Evolutionary conservation across 108 stramenopile species (phyloP).

Genomic region (Parietichytrium sp.): DNA sequence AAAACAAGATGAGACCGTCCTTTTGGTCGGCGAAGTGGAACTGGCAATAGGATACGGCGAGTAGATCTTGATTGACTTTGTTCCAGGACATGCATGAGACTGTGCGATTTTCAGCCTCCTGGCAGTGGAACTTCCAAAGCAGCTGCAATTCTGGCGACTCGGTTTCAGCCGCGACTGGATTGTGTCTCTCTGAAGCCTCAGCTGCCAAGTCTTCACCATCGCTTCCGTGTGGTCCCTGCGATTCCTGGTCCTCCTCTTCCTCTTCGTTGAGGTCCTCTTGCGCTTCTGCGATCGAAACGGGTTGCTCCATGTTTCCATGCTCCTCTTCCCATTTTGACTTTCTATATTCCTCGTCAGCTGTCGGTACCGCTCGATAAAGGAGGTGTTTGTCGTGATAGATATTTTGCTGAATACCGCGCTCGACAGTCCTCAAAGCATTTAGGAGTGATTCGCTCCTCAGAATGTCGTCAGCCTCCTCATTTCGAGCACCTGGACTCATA

Average conservation of each 20-base stretch:
- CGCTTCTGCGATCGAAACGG: not conserved
- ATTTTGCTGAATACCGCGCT: constrained; percentile 55
- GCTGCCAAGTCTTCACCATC: too few species aligned
- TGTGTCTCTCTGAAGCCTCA: not conserved
- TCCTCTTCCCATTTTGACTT: not conserved
- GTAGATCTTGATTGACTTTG: constrained; percentile 52
- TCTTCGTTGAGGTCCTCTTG: constrained; percentile 15
- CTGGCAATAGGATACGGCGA: constrained; percentile 63
- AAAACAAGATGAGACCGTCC: constrained; percentile 61
- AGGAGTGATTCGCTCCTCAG: not conserved
- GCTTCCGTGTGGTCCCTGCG: too few species aligned
- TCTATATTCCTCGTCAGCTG: not conserved
- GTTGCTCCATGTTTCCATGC: not conserved
- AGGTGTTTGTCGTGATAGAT: constrained; percentile 42
- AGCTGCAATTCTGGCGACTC: constrained; percentile 43
- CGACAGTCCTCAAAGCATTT: constrained; percentile 36
- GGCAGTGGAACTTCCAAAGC: constrained; percentile 44
- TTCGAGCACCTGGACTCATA: not conserved
- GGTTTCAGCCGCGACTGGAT: not conserved
- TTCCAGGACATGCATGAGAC: constrained; percentile 56
- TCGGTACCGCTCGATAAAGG: constrained; percentile 41
- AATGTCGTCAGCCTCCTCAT: constrained; percentile 39
- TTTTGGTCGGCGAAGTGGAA: constrained; percentile 39
- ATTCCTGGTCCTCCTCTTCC: constrained; percentile 8
- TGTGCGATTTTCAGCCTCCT: constrained; percentile 1